Evolutionary conservation across 192 early-diverging fungal species (phyloP).

Genomic region (Funneliformis mosseae): DNA sequence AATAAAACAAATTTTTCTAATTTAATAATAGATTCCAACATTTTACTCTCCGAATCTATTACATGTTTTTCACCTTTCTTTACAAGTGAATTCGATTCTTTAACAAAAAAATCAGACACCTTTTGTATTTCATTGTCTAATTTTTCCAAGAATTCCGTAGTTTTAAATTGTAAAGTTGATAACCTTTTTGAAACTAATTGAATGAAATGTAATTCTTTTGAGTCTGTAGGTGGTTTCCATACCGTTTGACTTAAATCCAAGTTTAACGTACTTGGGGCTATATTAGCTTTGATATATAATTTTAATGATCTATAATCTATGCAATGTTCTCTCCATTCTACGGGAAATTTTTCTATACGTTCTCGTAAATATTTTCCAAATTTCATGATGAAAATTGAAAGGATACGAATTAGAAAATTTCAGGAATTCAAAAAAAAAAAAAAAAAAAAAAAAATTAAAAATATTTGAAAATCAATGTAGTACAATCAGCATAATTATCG

Average conservation of each 20-base stretch:
- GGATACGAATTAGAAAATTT: no score
- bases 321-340: constrained; percentile 66
- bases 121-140: constrained; percentile 69
- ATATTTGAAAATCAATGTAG: no score
- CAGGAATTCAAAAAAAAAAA: no score
- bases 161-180: constrained; percentile 54
- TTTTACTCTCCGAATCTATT: constrained; percentile 34
- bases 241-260: constrained; percentile 34
- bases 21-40: constrained; percentile 66
- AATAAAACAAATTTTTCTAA: constrained; percentile 83
- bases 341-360: constrained; percentile 64
- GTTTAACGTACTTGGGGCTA: constrained; percentile 47
- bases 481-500: no score
- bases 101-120: constrained; percentile 53
- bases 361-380: constrained; percentile 72
- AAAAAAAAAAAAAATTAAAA: no score
- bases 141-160: constrained; percentile 67
- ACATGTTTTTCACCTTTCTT: constrained; percentile 37
- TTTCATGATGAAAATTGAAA: constrained; percentile 55
- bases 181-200: constrained; percentile 59
- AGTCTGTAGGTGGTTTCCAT: constrained; percentile 28
- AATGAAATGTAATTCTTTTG: constrained; percentile 56
- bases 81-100: constrained; percentile 33
- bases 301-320: constrained; percentile 72
- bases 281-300: constrained; percentile 52